Evolutionary conservation across 208 protist genomes (phyloP).

Genomic region (Trypanosoma melophagium): DNA sequence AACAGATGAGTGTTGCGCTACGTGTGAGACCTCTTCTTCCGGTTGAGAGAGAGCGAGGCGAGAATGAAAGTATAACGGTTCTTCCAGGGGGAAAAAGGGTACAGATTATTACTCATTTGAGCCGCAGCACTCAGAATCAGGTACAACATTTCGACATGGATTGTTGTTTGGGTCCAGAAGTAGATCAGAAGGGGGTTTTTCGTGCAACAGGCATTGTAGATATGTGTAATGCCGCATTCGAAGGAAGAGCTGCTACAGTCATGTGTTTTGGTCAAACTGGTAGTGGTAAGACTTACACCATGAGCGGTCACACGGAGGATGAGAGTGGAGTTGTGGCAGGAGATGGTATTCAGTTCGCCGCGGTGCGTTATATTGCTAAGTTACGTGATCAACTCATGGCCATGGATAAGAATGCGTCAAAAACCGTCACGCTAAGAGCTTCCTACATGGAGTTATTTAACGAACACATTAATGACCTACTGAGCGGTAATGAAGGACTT

Average conservation of each 20-base stretch:
- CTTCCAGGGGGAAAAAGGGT: slow-evolving; percentile 20
- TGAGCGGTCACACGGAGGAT: slow-evolving; percentile 58
- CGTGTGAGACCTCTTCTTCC: slow-evolving; percentile 71
- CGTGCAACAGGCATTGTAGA: slow-evolving; percentile 35
- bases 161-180: slow-evolving; percentile 48
- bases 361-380: slow-evolving; percentile 48
- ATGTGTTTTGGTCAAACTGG: slow-evolving; percentile 91
- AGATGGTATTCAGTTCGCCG: slow-evolving; percentile 75
- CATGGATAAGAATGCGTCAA: slow-evolving; percentile 2
- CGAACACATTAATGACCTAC: slow-evolving; percentile 83
- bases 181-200: slow-evolving; percentile 63
- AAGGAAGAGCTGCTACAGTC: slow-evolving; percentile 78
- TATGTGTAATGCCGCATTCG: slow-evolving; percentile 69
- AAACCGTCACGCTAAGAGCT: slow-evolving; percentile 36
- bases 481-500: slow-evolving; percentile 54
- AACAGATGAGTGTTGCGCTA: slow-evolving; percentile 48
- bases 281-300: slow-evolving; percentile 89
- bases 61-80: slow-evolving; percentile 28
- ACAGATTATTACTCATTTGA: slow-evolving; percentile 11
- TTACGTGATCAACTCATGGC: slow-evolving; percentile 30
- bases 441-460: slow-evolving; percentile 90
- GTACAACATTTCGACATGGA: slow-evolving; percentile 62
- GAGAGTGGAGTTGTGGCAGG: slow-evolving; percentile 35
- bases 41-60: slow-evolving; percentile 43
- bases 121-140: slow-evolving; percentile 16